phyloP scores from a whole-genome alignment of 2,329 filamentous ascomycete species.

The Fusarium avenaceum region DNA sequence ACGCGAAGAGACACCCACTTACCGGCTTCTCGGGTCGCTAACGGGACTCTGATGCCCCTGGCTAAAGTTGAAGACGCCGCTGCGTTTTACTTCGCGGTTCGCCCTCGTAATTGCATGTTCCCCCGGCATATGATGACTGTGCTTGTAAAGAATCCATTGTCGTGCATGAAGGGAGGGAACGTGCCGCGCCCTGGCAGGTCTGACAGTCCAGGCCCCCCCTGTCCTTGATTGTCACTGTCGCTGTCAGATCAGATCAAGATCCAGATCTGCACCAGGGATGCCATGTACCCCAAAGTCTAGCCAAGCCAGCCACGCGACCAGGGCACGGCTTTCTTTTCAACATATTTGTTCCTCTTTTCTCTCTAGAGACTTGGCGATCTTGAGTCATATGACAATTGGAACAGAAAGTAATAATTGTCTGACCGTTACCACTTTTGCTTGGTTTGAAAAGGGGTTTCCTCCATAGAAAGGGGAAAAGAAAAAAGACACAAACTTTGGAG shows the following conservation, averaged over 20 bases:
- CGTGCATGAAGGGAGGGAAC: slow-evolving; percentile 32
- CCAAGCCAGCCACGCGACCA: slow-evolving; percentile 21
- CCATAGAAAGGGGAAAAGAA: not conserved
- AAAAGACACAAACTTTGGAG: not conserved
- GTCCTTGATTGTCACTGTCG: slow-evolving; percentile 1
- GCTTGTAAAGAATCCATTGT: slow-evolving; percentile 3
- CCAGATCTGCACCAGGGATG: slow-evolving; percentile 36
- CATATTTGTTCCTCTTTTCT: not conserved
- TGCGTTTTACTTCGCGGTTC: slow-evolving; percentile 1
- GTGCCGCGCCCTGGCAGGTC: slow-evolving; percentile 35
- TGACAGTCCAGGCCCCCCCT: slow-evolving; percentile 42
- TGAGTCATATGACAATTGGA: too few relatives aligned
- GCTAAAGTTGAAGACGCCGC: slow-evolving; percentile 18
- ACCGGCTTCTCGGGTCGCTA: slow-evolving; percentile 2
- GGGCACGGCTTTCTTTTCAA: not conserved
- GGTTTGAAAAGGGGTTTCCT: not conserved
- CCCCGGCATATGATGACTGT: not conserved
- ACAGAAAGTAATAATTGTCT: not conserved
- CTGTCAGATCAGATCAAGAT: slow-evolving; percentile 27
- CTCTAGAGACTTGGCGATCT: not conserved
- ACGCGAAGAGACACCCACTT: not conserved
- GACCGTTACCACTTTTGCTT: not conserved
- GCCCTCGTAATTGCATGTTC: not conserved
- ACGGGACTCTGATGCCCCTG: slow-evolving; percentile 12
- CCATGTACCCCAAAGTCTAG: slow-evolving; percentile 8